Percentiles rank a stretch among this genome's conserved stretches.
Evolutionary conservation across 805 yeast species (phyloP).

Genomic region (Scheffersomyces stipitis): DNA sequence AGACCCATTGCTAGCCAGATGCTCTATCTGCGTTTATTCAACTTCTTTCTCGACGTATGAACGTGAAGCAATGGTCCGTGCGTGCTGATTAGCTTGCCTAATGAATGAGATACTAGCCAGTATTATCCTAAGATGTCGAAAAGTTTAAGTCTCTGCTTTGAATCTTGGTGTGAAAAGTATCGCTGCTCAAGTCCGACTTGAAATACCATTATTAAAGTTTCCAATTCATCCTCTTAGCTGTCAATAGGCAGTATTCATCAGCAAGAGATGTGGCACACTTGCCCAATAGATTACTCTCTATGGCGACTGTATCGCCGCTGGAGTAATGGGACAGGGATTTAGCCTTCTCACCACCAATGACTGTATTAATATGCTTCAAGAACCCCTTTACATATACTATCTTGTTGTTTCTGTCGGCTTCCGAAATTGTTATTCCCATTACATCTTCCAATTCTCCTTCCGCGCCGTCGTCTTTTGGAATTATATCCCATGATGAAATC

Average conservation of each 20-base stretch:
- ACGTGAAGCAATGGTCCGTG: no score
- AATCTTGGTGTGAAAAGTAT: no score
- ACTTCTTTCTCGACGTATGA: no score
- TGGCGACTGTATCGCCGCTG: background rate
- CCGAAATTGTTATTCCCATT: slow-evolving; percentile 28
- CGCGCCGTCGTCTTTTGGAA: slow-evolving; percentile 1
- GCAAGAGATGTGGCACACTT: background rate
- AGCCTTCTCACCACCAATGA: background rate
- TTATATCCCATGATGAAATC: slow-evolving; percentile 24
- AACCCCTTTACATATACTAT: slow-evolving; percentile 26
- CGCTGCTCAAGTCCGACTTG: no score
- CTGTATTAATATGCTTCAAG: slow-evolving; percentile 9
- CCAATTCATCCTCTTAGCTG: background rate
- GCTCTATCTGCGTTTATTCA: no score
- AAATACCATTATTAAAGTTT: no score
- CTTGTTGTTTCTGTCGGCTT: slow-evolving; percentile 27
- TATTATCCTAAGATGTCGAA: no score
- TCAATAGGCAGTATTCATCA: background rate
- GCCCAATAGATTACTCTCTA: background rate
- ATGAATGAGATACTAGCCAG: no score
- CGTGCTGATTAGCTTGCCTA: no score
- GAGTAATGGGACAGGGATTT: background rate
- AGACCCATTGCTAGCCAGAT: no score
- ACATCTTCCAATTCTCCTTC: slow-evolving; percentile 17
- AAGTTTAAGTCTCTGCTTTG: no score